Evolutionary conservation across 2,329 filamentous ascomycete species (phyloP).

Genomic region (Cercospora brassicicola): DNA sequence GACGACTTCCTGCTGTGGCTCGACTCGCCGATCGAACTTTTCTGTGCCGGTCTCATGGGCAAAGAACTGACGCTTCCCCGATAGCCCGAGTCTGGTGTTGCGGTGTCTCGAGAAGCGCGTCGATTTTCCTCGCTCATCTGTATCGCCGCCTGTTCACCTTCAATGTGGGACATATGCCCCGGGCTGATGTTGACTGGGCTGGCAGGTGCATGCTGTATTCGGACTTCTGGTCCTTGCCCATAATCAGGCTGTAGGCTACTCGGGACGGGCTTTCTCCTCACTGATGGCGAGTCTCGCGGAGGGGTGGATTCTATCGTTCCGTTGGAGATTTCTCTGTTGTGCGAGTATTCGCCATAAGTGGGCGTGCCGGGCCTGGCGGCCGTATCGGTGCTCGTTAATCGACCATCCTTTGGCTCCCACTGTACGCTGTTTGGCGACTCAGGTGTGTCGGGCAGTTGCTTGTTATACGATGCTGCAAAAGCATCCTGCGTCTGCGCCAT

Average conservation of each 20-base stretch:
- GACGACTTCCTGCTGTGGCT: slow-evolving; percentile 28
- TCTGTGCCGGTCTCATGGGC: slow-evolving; percentile 2
- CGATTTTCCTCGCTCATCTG: slow-evolving; percentile 19
- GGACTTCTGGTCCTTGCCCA: slow-evolving; percentile 29
- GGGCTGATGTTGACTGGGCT: slow-evolving; percentile 39
- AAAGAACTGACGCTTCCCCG: slow-evolving; percentile 2
- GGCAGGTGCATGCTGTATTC: slow-evolving; percentile 37
- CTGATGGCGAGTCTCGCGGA: slow-evolving; percentile 10
- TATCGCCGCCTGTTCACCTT: slow-evolving; percentile 36
- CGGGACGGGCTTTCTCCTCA: slow-evolving; percentile 21
- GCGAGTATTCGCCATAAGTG: slow-evolving; percentile 16
- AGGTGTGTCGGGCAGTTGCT: slow-evolving; percentile 11
- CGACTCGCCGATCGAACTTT: slow-evolving; percentile 7
- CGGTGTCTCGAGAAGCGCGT: slow-evolving; percentile 22
- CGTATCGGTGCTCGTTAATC: slow-evolving; percentile 2
- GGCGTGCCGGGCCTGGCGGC: slow-evolving; percentile 19
- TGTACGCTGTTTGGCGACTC: slow-evolving; percentile 11
- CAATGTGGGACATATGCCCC: slow-evolving; percentile 32
- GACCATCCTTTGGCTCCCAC: slow-evolving; percentile 12
- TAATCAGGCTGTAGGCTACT: slow-evolving; percentile 4
- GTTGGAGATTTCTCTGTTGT: slow-evolving; percentile 20
- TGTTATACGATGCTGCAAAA: slow-evolving; percentile 6
- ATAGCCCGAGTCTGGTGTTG: slow-evolving; percentile 30
- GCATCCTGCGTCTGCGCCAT: slow-evolving; percentile 17
- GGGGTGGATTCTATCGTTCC: slow-evolving; percentile 25